phyloP scores from a whole-genome alignment of 2,329 filamentous ascomycete species.

The Cordyceps javanica region DNA sequence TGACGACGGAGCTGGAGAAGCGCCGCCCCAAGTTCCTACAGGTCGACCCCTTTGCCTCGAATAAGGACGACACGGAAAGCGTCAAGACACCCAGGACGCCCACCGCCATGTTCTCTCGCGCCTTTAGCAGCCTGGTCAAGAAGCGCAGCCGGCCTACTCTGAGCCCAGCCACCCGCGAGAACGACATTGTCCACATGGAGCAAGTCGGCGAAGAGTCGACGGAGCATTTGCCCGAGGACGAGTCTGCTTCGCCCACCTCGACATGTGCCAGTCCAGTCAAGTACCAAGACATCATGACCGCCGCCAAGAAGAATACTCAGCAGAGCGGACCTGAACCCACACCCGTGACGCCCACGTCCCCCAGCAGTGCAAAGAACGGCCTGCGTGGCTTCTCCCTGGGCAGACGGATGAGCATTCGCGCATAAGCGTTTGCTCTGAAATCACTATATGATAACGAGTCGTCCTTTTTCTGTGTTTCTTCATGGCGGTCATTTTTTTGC shows the following conservation, averaged over 20 bases:
- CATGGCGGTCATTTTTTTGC: not conserved
- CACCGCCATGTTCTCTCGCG: constrained; percentile 45
- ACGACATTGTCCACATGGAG: constrained; percentile 28
- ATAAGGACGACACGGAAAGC: constrained; percentile 23
- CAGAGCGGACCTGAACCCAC: not conserved
- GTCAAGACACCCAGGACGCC: constrained; percentile 38
- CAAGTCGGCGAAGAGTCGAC: constrained; percentile 30
- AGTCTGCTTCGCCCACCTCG: constrained; percentile 15
- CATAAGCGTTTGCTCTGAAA: not conserved
- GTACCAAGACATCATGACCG: constrained; percentile 42
- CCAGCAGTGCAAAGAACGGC: constrained; percentile 8
- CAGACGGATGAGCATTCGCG: constrained; percentile 14
- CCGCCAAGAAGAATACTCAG: constrained; percentile 36
- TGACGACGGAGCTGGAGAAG: constrained; percentile 34
- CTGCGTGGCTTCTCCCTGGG: constrained; percentile 10
- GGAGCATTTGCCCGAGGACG: constrained; percentile 1
- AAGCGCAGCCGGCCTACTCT: constrained; percentile 49
- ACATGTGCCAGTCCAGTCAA: constrained; percentile 30
- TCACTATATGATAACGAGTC: not conserved
- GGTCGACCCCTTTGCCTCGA: constrained; percentile 46
- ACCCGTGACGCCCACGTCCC: constrained; percentile 14
- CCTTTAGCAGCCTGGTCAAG: constrained; percentile 43
- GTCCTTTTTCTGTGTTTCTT: not conserved
- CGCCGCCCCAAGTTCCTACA: constrained; percentile 42
- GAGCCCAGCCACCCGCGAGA: constrained; percentile 18